Evolutionary conservation across 2,329 filamentous ascomycete species (phyloP).

Genomic region (Phialophora expanda): DNA sequence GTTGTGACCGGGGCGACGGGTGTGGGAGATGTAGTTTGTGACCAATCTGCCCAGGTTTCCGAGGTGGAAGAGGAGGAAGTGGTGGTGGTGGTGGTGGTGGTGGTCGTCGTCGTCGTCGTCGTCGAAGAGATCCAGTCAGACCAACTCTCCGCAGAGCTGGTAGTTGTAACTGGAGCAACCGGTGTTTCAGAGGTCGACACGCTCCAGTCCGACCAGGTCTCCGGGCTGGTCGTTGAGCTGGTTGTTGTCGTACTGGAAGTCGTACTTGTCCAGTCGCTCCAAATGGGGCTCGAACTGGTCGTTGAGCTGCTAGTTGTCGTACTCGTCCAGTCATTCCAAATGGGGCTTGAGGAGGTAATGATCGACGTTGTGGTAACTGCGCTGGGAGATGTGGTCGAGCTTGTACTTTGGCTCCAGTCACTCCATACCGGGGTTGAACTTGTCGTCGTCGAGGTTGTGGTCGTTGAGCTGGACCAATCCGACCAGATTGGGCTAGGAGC

Average conservation of each 20-base stretch:
- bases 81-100: not conserved
- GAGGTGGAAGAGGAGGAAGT: not conserved
- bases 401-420: not conserved
- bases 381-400: not conserved
- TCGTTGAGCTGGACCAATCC: slow-evolving; percentile 1
- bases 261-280: not conserved
- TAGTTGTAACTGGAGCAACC: slow-evolving; percentile 1
- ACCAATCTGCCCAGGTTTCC: slow-evolving; percentile 11
- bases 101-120: slow-evolving; percentile 4
- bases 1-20: slow-evolving; percentile 3
- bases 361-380: not conserved
- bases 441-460: not conserved
- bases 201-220: slow-evolving; percentile 4
- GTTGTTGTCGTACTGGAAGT: not conserved
- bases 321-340: not conserved
- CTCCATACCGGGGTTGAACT: not conserved
- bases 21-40: not conserved
- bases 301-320: not conserved
- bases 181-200: not conserved
- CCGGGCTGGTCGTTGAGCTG: not conserved
- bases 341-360: not conserved
- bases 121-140: slow-evolving; percentile 7
- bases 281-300: not conserved
- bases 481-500: not conserved
- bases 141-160: not conserved